phyloP scores from a whole-genome alignment of 306 rosid species.

The Pyrus communis region DNA sequence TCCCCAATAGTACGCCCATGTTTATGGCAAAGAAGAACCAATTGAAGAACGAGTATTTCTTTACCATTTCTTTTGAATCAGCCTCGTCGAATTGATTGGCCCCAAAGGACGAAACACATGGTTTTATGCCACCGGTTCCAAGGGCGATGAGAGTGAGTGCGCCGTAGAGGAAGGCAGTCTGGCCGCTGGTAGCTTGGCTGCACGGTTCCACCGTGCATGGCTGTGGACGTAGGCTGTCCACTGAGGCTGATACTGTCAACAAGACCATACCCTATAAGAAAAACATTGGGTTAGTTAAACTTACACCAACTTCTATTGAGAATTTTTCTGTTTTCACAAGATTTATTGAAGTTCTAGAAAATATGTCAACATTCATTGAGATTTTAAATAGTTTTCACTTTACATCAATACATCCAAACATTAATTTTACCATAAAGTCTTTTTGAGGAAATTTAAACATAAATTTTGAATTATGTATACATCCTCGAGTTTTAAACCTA shows the following conservation, averaged over 20 bases:
- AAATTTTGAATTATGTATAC: not conserved
- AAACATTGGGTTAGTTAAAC: not conserved
- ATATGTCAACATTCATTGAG: not conserved
- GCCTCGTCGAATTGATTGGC: constrained; percentile 60
- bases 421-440: not conserved
- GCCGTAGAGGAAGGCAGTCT: constrained; percentile 29
- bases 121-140: constrained; percentile 60
- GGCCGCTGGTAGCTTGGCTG: constrained; percentile 27
- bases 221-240: constrained; percentile 32
- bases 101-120: constrained; percentile 60
- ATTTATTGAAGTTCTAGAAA: too few relatives aligned
- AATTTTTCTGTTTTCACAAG: not conserved
- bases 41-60: constrained; percentile 47
- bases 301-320: not conserved
- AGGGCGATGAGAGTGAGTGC: constrained; percentile 47
- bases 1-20: constrained; percentile 47
- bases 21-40: constrained; percentile 59
- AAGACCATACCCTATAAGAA: constrained; percentile 37
- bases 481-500: not conserved
- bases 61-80: constrained; percentile 29
- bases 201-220: constrained; percentile 31
- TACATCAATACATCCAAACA: too few relatives aligned
- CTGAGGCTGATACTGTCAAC: constrained; percentile 42
- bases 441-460: not conserved
- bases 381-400: not conserved